Conservation (phyloP, 495 filamentous ascomycete species). For the Halenospora varia region DNA sequence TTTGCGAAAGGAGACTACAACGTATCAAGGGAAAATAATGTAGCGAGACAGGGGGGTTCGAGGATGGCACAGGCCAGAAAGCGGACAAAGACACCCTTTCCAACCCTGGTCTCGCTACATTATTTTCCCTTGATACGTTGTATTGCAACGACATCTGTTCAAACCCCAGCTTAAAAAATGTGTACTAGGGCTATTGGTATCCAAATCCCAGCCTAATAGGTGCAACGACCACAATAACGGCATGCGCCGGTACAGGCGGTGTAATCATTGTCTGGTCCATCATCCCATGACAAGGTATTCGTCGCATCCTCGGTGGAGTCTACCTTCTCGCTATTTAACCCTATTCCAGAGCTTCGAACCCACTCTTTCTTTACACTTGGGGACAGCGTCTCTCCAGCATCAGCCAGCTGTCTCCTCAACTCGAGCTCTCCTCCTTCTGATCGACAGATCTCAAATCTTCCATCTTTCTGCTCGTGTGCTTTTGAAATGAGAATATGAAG, state of each 20-base stretch:
- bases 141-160: no score
- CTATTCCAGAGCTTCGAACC: not conserved
- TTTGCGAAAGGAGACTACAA: no score
- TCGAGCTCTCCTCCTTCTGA: not conserved
- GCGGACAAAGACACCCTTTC: no score
- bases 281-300: not conserved
- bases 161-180: no score
- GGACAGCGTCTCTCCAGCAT: not conserved
- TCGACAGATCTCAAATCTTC: not conserved
- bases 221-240: constrained; percentile 1
- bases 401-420: not conserved
- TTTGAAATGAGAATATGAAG: not conserved
- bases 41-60: no score
- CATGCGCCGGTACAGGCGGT: not conserved
- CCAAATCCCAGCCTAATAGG: not conserved
- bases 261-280: not conserved
- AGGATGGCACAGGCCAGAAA: no score
- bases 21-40: no score
- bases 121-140: no score
- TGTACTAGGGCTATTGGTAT: no score
- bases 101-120: no score
- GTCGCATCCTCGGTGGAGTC: not conserved
- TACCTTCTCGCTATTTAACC: not conserved
- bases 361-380: not conserved
- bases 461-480: not conserved